Evolutionary conservation across 768 basidiomycete genomes (phyloP), one percentile per base, ranked within the genome.

Genomic region (Gautieria morchelliformis): DNA sequence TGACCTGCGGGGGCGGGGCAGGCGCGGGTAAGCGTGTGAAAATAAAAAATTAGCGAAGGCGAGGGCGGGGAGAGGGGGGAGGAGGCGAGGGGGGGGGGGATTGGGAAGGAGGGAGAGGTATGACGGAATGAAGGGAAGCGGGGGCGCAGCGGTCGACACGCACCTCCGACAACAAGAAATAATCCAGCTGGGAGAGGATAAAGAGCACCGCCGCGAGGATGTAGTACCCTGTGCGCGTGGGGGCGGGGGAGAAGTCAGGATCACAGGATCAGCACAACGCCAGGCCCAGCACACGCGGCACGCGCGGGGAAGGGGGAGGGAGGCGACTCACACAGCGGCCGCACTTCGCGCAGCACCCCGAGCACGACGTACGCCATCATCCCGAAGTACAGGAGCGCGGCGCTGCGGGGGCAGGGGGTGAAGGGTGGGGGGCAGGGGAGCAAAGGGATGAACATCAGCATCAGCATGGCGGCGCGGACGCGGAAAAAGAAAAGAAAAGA

Each of bases 331-430:
- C 75, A 76, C 72, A 93, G 78, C 2, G 95, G 93, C 60, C 82
- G 79, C 59, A 78, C 69, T 72, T 97, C 95, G 63, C 81, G 80
- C 58, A 98, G 80, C 40, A 89, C 75, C 41, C 73, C 74, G 5
- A 91, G 72, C 44, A 92, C 85, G 64, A 97, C 85, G 68, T 85
- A 89, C 7, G 83, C 48, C 87, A 95, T 95, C 52, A 94, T 67
- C 10, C 70, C 65, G 35, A 90, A 77, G 71, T 90, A 96, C 30
- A 83, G 37, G 35, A 90, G 62, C 19, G 81, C 82, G 50, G 85
- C 81, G 39, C 85, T 85, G 61, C 5, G n/a, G n/a, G n/a, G n/a
- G n/a, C n/a, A n/a, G n/a, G n/a, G n/a, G n/a, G n/a, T n/a, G n/a
- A n/a, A n/a, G n/a, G n/a, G n/a, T n/a, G n/a, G n/a, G n/a, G n/a